Evolutionary conservation across 2,329 filamentous ascomycete species (phyloP).

Genomic region (Xylariaceae sp.): DNA sequence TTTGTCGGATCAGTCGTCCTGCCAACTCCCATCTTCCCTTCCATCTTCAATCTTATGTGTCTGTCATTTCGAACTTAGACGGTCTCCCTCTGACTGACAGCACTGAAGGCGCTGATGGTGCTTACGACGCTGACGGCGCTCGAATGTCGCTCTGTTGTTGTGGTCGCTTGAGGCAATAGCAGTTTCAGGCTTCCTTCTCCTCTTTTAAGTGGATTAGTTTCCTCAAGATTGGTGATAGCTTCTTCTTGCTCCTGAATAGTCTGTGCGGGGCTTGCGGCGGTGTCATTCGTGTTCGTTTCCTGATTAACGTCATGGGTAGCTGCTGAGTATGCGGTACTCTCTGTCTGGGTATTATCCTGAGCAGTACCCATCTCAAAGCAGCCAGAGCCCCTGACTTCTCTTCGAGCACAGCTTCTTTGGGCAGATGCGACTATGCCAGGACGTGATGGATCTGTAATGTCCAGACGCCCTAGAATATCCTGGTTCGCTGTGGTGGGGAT

Average conservation of each 20-base stretch:
- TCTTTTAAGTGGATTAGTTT: too few species aligned
- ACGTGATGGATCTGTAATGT: neutral
- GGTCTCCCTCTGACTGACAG: too few species aligned
- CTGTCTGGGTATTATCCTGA: neutral
- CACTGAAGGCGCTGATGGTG: too few species aligned
- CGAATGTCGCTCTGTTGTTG: too few species aligned
- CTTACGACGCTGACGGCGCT: too few species aligned
- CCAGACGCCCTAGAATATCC: neutral
- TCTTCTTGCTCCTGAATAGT: neutral
- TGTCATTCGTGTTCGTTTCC: neutral
- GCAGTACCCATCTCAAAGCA: neutral
- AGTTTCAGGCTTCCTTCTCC: too few species aligned
- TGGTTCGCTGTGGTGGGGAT: neutral
- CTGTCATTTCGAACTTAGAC: too few species aligned
- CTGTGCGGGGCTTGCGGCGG: neutral
- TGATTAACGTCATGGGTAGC: neutral
- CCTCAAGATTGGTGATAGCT: neutral
- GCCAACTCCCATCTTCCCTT: too few species aligned
- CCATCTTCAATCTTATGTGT: too few species aligned
- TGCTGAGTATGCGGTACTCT: neutral
- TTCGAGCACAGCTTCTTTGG: neutral
- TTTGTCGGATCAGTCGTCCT: too few species aligned
- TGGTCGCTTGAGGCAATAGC: too few species aligned
- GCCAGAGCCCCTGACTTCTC: neutral
- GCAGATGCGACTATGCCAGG: neutral